A percentile compares a stretch with the other conserved stretches of the same genome.
Conservation (phyloP, 148 eudicot genomes). For the Rhododendron williamsianum region DNA sequence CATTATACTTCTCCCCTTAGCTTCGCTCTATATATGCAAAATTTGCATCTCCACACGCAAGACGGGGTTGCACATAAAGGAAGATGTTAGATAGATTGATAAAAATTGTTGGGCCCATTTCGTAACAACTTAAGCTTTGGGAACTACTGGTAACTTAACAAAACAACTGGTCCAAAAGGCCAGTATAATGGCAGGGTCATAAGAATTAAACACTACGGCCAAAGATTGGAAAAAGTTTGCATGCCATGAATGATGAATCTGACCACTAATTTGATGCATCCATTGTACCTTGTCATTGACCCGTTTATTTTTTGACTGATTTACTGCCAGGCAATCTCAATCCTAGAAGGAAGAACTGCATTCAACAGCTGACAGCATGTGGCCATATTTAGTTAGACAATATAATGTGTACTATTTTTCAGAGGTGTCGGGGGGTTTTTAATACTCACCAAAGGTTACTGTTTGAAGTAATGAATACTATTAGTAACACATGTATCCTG, state of each 20-base stretch:
- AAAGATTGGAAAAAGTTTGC: not conserved
- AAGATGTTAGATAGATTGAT: too few species aligned
- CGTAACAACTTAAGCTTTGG: too few species aligned
- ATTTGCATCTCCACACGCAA: too few species aligned
- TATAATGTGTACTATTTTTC: not conserved
- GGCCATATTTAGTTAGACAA: not conserved
- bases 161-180: not conserved
- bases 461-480: not conserved
- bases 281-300: not conserved
- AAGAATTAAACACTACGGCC: not conserved
- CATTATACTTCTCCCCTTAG: too few species aligned
- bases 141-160: too few species aligned
- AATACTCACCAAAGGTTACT: not conserved
- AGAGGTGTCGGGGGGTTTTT: not conserved
- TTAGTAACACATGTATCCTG: not conserved
- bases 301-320: not conserved
- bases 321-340: not conserved
- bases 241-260: conserved; percentile 1
- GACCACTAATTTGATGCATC: not conserved
- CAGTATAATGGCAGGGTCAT: not conserved
- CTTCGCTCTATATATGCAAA: too few species aligned
- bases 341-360: not conserved
- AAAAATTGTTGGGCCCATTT: too few species aligned
- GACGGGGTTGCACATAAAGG: too few species aligned
- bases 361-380: not conserved